These are phyloP conservation scores for Coprinopsis marcescibilis DNA, from an alignment of 768 basidiomycete genomes.

Conservation along the genomic window DNA sequence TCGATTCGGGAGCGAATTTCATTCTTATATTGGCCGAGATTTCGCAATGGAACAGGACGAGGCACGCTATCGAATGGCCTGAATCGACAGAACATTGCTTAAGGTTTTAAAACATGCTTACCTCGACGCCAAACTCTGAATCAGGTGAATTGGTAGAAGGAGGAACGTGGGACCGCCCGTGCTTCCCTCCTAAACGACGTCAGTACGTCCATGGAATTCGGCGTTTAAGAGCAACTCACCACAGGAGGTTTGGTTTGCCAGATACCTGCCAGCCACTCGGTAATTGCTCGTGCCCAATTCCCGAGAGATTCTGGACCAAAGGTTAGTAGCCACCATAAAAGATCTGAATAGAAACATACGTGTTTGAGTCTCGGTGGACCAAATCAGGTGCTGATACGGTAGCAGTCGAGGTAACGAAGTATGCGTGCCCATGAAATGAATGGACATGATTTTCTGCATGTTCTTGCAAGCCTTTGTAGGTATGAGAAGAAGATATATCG, in stretches of 20 bases:
- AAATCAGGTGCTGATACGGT: constrained; percentile 52
- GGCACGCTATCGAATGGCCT: neutral
- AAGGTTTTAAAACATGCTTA: neutral
- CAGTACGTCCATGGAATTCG: neutral
- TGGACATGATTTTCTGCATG: constrained; percentile 1
- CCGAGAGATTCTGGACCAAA: neutral
- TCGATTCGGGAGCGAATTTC: neutral
- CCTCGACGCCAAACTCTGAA: constrained; percentile 1
- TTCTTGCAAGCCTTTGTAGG: neutral
- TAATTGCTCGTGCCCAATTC: neutral
- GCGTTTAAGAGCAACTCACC: neutral
- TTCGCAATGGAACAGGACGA: neutral
- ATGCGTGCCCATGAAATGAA: constrained; percentile 8
- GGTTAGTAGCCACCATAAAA: neutral
- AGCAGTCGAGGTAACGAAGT: constrained; percentile 40
- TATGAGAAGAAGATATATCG: neutral
- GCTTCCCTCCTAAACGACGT: neutral
- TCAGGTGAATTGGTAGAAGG: constrained; percentile 2
- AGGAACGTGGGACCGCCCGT: constrained; percentile 3
- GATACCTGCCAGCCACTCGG: neutral
- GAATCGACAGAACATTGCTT: neutral
- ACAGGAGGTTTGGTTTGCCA: neutral
- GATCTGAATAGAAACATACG: constrained; percentile 24
- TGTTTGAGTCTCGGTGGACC: constrained; percentile 35
- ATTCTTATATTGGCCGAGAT: neutral